phyloP scores from a whole-genome alignment of 352 stramenopile genomes.

The Phytopythium sindhum region DNA sequence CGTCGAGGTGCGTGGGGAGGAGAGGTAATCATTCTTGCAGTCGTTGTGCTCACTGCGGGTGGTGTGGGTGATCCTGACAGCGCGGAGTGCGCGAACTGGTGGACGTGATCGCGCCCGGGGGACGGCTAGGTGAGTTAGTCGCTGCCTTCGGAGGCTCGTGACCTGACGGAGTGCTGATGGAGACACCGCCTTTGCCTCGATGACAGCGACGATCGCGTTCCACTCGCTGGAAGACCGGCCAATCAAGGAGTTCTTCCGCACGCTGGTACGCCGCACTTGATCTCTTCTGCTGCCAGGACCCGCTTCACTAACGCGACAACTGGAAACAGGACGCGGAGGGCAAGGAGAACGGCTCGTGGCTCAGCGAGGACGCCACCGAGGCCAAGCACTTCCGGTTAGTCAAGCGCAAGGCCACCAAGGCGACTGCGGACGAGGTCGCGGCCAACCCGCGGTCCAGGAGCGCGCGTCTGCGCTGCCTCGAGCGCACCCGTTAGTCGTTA shows the following conservation, averaged over 20 bases:
- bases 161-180: not conserved
- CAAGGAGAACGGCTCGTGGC: slow-evolving; percentile 10
- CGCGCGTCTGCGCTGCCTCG: slow-evolving; percentile 71
- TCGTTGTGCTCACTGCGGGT: not conserved
- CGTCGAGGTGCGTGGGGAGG: slow-evolving; percentile 26
- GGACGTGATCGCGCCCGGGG: slow-evolving; percentile 45
- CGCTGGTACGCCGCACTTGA: slow-evolving; percentile 30
- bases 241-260: slow-evolving; percentile 76
- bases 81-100: slow-evolving; percentile 51
- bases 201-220: slow-evolving; percentile 73
- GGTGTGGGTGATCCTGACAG: slow-evolving; percentile 5
- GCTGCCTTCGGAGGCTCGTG: not conserved
- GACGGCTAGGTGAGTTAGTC: slow-evolving; percentile 39
- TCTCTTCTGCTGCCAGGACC: not conserved
- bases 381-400: slow-evolving; percentile 56
- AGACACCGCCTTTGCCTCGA: not conserved
- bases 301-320: not conserved
- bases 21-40: no score
- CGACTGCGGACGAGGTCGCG: slow-evolving; percentile 55
- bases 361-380: slow-evolving; percentile 25
- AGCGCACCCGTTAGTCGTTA: slow-evolving; percentile 36
- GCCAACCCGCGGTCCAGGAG: slow-evolving; percentile 66
- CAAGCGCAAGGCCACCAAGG: slow-evolving; percentile 66
- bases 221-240: slow-evolving; percentile 81
- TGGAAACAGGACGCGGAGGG: slow-evolving; percentile 33